Percentiles rank a stretch among this genome's conserved stretches.
Evolutionary conservation across 805 yeast genomes (phyloP).

Genomic region (Metschnikowia similis): DNA sequence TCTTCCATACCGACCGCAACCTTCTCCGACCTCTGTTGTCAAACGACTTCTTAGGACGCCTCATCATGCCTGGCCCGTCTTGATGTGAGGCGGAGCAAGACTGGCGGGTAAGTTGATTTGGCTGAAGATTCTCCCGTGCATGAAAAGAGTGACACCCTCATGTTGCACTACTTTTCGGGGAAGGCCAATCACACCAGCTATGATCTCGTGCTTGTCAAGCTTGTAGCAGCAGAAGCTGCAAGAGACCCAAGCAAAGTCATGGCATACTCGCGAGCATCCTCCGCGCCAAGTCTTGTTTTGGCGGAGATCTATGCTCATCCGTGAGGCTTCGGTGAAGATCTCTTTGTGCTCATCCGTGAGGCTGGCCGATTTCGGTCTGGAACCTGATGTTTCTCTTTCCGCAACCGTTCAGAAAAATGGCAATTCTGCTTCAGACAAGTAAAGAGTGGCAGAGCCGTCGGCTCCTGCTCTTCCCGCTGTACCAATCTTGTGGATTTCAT

Average conservation of each 20-base stretch:
- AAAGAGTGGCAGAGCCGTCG: constrained; percentile 65
- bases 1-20: neutral
- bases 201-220: constrained; percentile 7
- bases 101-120: constrained; percentile 13
- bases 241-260: constrained; percentile 27
- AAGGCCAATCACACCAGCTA: constrained; percentile 11
- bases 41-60: neutral
- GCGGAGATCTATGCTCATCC: too few relatives aligned
- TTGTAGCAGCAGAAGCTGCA: constrained; percentile 20
- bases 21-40: neutral
- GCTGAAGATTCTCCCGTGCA: constrained; percentile 9
- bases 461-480: constrained; percentile 94
- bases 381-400: constrained; percentile 50
- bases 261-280: constrained; percentile 23
- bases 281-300: constrained; percentile 16
- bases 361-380: constrained; percentile 37
- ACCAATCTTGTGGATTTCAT: constrained; percentile 89
- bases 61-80: constrained; percentile 10
- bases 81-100: constrained; percentile 15
- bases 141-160: constrained; percentile 7
- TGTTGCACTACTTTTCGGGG: constrained; percentile 8
- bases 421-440: constrained; percentile 52
- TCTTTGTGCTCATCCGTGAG: constrained; percentile 31
- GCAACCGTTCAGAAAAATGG: constrained; percentile 51
- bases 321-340: too few relatives aligned